Conservation (phyloP, 805 yeast genomes). For the Suhomyces sp. region DNA sequence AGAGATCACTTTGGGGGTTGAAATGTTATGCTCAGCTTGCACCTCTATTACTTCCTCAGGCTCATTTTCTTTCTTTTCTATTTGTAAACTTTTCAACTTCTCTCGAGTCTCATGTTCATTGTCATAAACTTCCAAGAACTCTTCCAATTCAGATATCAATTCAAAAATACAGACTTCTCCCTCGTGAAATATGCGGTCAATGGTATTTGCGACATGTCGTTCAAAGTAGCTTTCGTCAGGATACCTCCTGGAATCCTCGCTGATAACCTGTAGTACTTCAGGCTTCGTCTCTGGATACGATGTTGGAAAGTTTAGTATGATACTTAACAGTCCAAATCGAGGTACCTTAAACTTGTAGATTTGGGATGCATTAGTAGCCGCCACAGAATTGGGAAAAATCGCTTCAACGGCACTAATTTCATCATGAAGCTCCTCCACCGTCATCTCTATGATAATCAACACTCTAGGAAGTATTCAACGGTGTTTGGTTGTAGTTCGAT, state of each 20-base stretch:
- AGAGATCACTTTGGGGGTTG: not conserved
- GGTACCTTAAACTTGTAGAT: conserved; percentile 55
- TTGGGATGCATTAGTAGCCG: conserved; percentile 30
- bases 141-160: conserved; percentile 63
- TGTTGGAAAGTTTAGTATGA: conserved; percentile 72
- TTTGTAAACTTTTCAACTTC: conserved; percentile 1
- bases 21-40: not conserved
- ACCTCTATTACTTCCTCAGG: not conserved
- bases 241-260: conserved; percentile 34
- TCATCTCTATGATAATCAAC: too few relatives aligned
- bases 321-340: conserved; percentile 54
- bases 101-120: conserved; percentile 31
- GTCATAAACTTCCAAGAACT: conserved; percentile 37
- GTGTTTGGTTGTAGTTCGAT: too few relatives aligned
- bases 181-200: conserved; percentile 46
- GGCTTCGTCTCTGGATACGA: conserved; percentile 70
- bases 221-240: conserved; percentile 46
- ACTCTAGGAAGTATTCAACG: too few relatives aligned
- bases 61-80: not conserved
- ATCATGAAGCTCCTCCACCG: conserved; percentile 55
- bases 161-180: conserved; percentile 83
- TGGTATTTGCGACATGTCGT: conserved; percentile 29
- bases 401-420: conserved; percentile 85
- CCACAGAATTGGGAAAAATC: conserved; percentile 70
- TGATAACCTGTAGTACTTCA: conserved; percentile 54